Conservation (phyloP, 805 yeast genomes). For the Teunomyces stri region DNA sequence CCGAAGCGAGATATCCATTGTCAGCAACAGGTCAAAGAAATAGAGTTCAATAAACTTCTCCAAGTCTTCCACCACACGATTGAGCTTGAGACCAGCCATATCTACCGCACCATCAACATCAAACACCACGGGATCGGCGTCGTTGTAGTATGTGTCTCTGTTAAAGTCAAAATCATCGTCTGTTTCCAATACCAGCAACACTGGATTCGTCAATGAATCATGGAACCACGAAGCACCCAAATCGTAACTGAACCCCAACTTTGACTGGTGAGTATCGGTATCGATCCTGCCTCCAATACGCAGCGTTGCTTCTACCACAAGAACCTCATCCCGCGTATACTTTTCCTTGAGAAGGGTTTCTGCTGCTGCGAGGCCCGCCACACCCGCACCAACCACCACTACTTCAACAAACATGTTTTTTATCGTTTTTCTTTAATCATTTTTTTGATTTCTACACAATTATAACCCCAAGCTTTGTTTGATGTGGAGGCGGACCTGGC, state of each 20-base stretch:
- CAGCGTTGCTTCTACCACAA: conserved; percentile 23
- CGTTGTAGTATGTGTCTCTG: conserved; percentile 48
- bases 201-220: conserved; percentile 66
- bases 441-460: neutral
- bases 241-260: conserved; percentile 48
- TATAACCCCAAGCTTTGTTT: conserved; percentile 68
- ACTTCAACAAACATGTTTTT: conserved; percentile 1
- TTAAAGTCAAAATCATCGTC: conserved; percentile 15
- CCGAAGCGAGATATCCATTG: conserved; percentile 50
- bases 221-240: conserved; percentile 95
- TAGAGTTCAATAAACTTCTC: conserved; percentile 56
- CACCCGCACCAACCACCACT: conserved; percentile 23
- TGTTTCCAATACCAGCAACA: conserved; percentile 20
- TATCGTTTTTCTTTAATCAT: too few species aligned
- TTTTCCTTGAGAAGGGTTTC: conserved; percentile 20
- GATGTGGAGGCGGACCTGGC: conserved; percentile 65
- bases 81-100: conserved; percentile 22
- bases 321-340: conserved; percentile 13
- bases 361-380: conserved; percentile 24
- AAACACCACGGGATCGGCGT: conserved; percentile 32
- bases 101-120: conserved; percentile 32
- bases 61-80: conserved; percentile 51
- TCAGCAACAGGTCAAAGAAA: conserved; percentile 48
- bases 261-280: conserved; percentile 16
- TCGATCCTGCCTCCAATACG: conserved; percentile 23